Percentiles rank a stretch among this genome's conserved stretches.
phyloP scores from a whole-genome alignment of 495 filamentous ascomycete species.

The Hypomontagnella monticulosa region DNA sequence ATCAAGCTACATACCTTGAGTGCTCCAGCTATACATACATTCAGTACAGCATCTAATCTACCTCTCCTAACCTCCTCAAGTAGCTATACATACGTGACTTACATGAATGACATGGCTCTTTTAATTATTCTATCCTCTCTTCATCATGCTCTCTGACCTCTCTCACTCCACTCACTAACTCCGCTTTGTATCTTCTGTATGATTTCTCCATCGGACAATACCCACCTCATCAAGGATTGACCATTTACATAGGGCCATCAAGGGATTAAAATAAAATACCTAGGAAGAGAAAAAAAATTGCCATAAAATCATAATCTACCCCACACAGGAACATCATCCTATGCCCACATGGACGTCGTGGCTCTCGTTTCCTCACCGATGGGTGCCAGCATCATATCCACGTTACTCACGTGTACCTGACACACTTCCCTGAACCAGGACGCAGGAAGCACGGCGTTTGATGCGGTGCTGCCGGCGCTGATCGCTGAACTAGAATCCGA shows the following conservation, averaged over 20 bases:
- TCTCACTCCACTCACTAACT: conserved; percentile 8
- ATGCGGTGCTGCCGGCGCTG: conserved; percentile 30
- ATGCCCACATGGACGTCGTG: conserved; percentile 32
- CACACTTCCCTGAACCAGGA: conserved; percentile 27
- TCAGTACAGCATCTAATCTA: too few relatives aligned
- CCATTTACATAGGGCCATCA: conserved; percentile 9
- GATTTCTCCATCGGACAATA: conserved; percentile 28
- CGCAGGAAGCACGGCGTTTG: conserved; percentile 23
- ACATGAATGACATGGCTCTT: too few relatives aligned
- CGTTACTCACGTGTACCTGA: conserved; percentile 37
- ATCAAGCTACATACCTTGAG: too few relatives aligned
- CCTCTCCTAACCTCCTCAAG: too few relatives aligned
- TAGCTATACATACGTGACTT: too few relatives aligned
- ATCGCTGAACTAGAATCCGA: conserved; percentile 5
- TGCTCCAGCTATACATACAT: too few relatives aligned
- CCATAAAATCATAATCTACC: conserved; percentile 27
- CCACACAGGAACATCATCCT: conserved; percentile 37
- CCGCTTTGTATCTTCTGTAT: not conserved
- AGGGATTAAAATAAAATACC: conserved; percentile 6
- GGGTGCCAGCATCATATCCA: conserved; percentile 39
- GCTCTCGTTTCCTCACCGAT: conserved; percentile 43
- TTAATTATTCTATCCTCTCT: not conserved
- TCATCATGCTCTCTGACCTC: conserved; percentile 1
- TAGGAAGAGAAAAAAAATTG: not conserved
- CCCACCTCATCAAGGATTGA: conserved; percentile 16